A percentile compares a stretch with the other conserved stretches of the same genome.
phyloP scores from a whole-genome alignment of 805 yeast species.

The Millerozyma acaciae region DNA sequence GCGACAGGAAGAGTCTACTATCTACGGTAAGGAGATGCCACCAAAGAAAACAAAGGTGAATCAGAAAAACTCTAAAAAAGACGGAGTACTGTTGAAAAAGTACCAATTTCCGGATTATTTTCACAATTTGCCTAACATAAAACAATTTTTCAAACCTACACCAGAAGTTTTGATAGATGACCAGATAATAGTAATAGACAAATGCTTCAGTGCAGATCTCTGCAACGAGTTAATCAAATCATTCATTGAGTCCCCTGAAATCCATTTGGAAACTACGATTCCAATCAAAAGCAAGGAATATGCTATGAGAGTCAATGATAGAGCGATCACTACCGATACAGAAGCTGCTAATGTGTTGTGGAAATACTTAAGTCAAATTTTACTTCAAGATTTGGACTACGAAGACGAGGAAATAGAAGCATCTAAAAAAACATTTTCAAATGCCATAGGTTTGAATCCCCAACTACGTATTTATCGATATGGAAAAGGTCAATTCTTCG shows the following conservation, averaged over 20 bases:
- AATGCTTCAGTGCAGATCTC: constrained; percentile 32
- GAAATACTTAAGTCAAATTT: constrained; percentile 33
- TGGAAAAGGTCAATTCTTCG: constrained; percentile 54
- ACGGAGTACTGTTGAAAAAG: neutral
- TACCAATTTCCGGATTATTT: constrained; percentile 17
- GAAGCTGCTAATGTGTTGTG: constrained; percentile 38
- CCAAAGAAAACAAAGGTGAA: constrained; percentile 5
- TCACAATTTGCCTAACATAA: constrained; percentile 8
- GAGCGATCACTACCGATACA: constrained; percentile 40
- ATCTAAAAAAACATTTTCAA: constrained; percentile 24
- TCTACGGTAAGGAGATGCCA: constrained; percentile 6
- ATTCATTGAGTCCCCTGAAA: constrained; percentile 15
- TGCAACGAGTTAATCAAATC: constrained; percentile 39
- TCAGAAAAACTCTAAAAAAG: neutral
- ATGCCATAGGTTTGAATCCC: constrained; percentile 50
- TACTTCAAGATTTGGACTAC: constrained; percentile 24
- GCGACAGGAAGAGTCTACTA: neutral
- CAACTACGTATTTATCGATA: constrained; percentile 56
- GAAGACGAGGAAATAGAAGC: constrained; percentile 24
- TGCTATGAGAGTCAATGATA: constrained; percentile 56
- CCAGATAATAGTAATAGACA: constrained; percentile 40
- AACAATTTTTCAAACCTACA: constrained; percentile 20
- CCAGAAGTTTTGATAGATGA: constrained; percentile 23
- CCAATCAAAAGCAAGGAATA: constrained; percentile 45
- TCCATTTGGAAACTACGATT: constrained; percentile 45